Conservation (phyloP, 306 rosid genomes). For the Cicer pinnatifidum region DNA sequence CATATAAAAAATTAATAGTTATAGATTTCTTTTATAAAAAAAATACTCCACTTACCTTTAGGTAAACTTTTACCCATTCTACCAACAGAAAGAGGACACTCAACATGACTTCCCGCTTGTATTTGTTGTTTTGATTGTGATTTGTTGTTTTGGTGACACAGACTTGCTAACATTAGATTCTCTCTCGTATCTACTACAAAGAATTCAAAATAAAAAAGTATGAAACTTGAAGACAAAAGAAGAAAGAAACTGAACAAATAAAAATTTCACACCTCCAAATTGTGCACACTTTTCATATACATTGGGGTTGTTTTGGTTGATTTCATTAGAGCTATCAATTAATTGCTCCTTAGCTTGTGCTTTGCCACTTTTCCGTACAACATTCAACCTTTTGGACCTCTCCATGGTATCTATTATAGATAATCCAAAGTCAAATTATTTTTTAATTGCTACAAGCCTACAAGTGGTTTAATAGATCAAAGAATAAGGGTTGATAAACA, state of each 20-base stretch:
- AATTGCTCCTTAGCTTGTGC: not conserved
- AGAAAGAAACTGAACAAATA: not conserved
- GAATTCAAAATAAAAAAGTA: not conserved
- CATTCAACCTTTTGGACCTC: not conserved
- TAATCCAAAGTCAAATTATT: not conserved
- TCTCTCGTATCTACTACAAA: constrained; percentile 10
- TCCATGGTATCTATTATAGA: constrained; percentile 7
- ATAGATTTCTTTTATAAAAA: not conserved
- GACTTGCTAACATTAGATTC: not conserved
- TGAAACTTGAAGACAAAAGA: constrained; percentile 15
- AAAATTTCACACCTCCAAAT: constrained; percentile 4
- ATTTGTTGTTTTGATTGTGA: constrained; percentile 10
- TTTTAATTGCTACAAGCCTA: not conserved
- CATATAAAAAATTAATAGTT: not conserved
- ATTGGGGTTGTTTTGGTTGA: constrained; percentile 1
- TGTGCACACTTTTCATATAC: not conserved
- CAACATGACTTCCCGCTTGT: not conserved
- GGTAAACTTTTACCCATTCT: not conserved
- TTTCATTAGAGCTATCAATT: constrained; percentile 10
- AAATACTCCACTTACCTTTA: not conserved
- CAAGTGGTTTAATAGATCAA: not conserved
- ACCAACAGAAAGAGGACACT: not conserved
- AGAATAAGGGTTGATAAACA: constrained; percentile 5
- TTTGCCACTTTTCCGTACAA: constrained; percentile 10
- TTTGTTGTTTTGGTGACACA: not conserved